Evolutionary conservation across 2,329 filamentous ascomycete genomes (phyloP).

Genomic region (Alternaria arborescens): DNA sequence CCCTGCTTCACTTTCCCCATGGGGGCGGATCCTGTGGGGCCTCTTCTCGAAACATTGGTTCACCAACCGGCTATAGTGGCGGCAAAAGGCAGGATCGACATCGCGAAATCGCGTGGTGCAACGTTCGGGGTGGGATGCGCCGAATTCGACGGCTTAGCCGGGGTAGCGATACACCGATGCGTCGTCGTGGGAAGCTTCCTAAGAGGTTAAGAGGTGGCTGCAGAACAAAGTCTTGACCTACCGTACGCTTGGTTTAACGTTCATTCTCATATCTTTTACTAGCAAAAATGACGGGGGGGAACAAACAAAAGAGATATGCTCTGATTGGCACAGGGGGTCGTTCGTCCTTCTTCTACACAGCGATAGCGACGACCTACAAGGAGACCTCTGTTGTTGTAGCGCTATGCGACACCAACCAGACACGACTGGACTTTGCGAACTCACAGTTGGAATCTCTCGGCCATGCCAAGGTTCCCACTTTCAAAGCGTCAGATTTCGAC

Average conservation of each 20-base stretch:
- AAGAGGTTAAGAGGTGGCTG: conserved; percentile 15
- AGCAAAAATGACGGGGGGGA: conserved; percentile 19
- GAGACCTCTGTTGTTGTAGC: conserved; percentile 62
- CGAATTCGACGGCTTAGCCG: conserved; percentile 19
- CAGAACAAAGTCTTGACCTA: conserved; percentile 4
- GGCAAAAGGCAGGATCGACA: conserved; percentile 19
- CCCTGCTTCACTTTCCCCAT: conserved; percentile 11
- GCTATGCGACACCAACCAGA: conserved; percentile 68
- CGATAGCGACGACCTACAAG: conserved; percentile 63
- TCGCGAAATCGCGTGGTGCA: conserved; percentile 3
- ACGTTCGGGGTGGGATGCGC: conserved; percentile 14
- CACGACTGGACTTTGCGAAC: conserved; percentile 67
- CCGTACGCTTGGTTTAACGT: neutral
- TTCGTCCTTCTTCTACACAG: conserved; percentile 68
- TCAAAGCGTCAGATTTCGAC: conserved; percentile 64
- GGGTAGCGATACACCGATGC: conserved; percentile 19
- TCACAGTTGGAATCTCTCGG: conserved; percentile 58
- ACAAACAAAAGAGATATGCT: conserved; percentile 55
- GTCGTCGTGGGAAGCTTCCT: conserved; percentile 6
- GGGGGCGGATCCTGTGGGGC: conserved; percentile 18
- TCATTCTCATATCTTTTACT: neutral
- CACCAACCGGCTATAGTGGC: neutral
- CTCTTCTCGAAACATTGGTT: neutral
- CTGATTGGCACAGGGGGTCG: conserved; percentile 68
- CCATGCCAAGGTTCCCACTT: conserved; percentile 62